phyloP scores from a whole-genome alignment of 75 land plant species.

The Picea sitchensis region DNA sequence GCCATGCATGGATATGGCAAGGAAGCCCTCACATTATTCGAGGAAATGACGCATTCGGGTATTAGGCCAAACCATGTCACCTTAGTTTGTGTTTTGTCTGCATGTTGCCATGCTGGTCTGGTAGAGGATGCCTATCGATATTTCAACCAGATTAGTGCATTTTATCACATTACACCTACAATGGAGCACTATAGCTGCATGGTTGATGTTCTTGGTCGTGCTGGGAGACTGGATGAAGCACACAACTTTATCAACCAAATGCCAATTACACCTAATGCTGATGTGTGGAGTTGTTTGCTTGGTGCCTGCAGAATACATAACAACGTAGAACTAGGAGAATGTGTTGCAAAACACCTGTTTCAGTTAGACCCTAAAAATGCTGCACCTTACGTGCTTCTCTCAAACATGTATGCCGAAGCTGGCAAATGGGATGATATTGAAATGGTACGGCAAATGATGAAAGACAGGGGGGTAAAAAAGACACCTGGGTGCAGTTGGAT shows the following conservation, averaged over 20 bases:
- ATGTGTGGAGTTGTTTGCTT: slow-evolving; percentile 49
- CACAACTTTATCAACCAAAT: slow-evolving; percentile 8
- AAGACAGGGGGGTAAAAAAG: slow-evolving; percentile 30
- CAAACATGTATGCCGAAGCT: slow-evolving; percentile 27
- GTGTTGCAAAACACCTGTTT: slow-evolving; percentile 22
- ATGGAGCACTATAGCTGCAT: neutral
- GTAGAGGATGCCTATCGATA: slow-evolving; percentile 7
- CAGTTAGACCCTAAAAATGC: slow-evolving; percentile 34
- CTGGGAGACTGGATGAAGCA: slow-evolving; percentile 6
- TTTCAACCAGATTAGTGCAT: neutral
- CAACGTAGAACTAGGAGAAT: slow-evolving; percentile 26
- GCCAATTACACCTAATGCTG: slow-evolving; percentile 21
- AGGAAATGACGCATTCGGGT: slow-evolving; percentile 19
- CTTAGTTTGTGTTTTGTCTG: slow-evolving; percentile 8
- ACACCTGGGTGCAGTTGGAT: slow-evolving; percentile 58
- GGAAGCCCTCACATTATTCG: slow-evolving; percentile 23
- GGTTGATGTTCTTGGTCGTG: slow-evolving; percentile 7
- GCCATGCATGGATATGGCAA: slow-evolving; percentile 30
- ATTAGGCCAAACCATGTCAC: slow-evolving; percentile 6
- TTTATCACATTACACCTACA: neutral
- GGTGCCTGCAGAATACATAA: slow-evolving; percentile 45
- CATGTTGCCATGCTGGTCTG: neutral
- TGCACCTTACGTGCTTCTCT: slow-evolving; percentile 36
- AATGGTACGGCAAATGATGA: slow-evolving; percentile 24
- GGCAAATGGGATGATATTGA: slow-evolving; percentile 26